Base-by-base conservation (phyloP, 2,329 filamentous ascomycete species). In the Dactylonectria estremocensis region DNA sequence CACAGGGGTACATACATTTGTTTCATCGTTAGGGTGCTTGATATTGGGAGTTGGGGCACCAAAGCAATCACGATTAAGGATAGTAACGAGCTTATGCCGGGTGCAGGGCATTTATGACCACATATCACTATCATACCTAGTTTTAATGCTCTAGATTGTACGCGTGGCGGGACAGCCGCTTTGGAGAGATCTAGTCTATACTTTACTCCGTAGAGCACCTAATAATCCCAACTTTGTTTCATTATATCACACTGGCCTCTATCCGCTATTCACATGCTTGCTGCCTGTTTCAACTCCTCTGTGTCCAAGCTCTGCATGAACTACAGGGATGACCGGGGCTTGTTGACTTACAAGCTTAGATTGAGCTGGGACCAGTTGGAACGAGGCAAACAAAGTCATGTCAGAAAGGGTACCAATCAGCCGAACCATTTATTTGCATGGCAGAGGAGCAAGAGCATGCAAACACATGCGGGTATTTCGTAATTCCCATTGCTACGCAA, bases 101-200 rank as follows among this genome's bases (percentile, higher is more conserved):
- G 67, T 68, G 68, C 64, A 72, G 58, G 64, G 64, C 72, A 70
- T 67, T 69, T 71, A 76, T 64, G 73, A 74, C 48, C 67, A 66
- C 63, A 66, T 61, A 76, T 61, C 63, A 69, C 59, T 64, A 67
- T 64, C 64, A 70, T 68, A n/a, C n/a, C n/a, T n/a, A 70, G 61
- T 74, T 75, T 68, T 76, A 75, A 76, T 76, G 59, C 62, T 66
- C 67, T 57, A 69, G 69, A 70, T 72, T 73, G 69, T 70, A 70
- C 35, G 62, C 70, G 61, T 67, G 58, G 66, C 66, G 54, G 57
- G 49, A 66, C 9, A 63, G 71, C 45, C 72, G 31, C 66, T 72
- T 70, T 71, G 61, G 64, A 72, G 61, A 69, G 49, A 65, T 65
- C 61, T 66, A 58, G 24, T 24, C 46, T 50, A 50, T 28, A 28